Conservation (phyloP, 2,329 filamentous ascomycete genomes). For the Alternaria panax region DNA sequence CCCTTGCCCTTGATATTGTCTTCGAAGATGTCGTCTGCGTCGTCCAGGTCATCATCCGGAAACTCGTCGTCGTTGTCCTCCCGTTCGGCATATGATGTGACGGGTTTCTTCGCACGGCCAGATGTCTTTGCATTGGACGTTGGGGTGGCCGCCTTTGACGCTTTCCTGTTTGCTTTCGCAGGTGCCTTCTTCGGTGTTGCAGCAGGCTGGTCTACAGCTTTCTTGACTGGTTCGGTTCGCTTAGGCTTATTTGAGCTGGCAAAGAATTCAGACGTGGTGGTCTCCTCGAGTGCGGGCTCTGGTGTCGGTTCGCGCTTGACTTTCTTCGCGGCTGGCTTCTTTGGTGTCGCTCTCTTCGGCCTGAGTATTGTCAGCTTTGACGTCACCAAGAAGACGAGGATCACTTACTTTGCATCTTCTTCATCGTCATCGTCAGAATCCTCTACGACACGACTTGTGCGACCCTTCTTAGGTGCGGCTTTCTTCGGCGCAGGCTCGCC, state of each 20-base stretch:
- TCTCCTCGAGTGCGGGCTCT: constrained; percentile 62
- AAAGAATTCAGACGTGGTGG: constrained; percentile 70
- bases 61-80: constrained; percentile 70
- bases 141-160: constrained; percentile 44
- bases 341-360: constrained; percentile 56
- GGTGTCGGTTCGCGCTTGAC: constrained; percentile 57
- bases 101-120: constrained; percentile 52
- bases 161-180: constrained; percentile 42
- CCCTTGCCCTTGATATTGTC: constrained; percentile 71
- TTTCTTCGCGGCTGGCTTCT: constrained; percentile 68
- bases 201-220: constrained; percentile 37
- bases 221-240: constrained; percentile 55
- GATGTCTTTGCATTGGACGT: constrained; percentile 48
- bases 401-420: constrained; percentile 43
- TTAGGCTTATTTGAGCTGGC: constrained; percentile 64
- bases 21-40: constrained; percentile 83
- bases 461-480: constrained; percentile 51
- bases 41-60: constrained; percentile 57
- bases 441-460: constrained; percentile 64
- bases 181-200: constrained; percentile 48
- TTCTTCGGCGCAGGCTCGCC: constrained; percentile 47
- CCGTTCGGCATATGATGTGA: constrained; percentile 59
- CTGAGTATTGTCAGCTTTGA: constrained; percentile 39
- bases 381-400: not conserved
- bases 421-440: constrained; percentile 72